Base-by-base conservation (phyloP, 768 basidiomycete species). In the Coprinopsis sp. region DNA sequence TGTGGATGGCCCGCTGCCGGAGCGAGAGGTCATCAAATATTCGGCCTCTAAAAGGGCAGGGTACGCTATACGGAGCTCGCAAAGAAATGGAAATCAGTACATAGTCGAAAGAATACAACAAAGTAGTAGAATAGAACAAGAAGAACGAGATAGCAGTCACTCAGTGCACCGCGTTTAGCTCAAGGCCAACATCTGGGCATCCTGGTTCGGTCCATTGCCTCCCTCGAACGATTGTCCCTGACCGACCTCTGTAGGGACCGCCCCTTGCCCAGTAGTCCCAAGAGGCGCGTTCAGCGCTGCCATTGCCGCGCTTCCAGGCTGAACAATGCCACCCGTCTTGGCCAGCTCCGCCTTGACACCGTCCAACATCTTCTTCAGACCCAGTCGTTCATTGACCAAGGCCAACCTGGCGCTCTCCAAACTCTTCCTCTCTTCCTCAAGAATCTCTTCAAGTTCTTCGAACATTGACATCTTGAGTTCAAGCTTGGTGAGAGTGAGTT, bases 401-500 rank as follows among this genome's bases (percentile, higher is more conserved):
- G 81, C 76, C 67, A 90, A 74, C 45, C 89, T 77, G 18, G 87
- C 82, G 37, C 82, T 81, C 71, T 99, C 96, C 34, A 99, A 66
- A 28, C 79, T 72, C 51, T 86, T 78, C 46, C 92, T 77, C 65
- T 99, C 96, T 43, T 91, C 85, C 62, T 98, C 96, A 42, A 99
- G 70, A 7, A 92, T 69, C 38, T 88, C 86, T 62, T 99, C 96
- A 47, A 99, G 72, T 63, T 91, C 85, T 62, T 97, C 96, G 58
- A 98, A 97, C 63, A 94, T 90, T 1, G 79, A 68, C 82, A 93
- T 89, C 74, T 99, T 98, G 44, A 95, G 72, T 59, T 97, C 94
- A 29, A 98, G 81, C 65, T 98, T 98, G 38, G 77, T 90, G 56
- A 78, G 73, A 49, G 77, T 90, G 46, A 89, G 74, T 65, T 90